Evolutionary conservation across 2,329 filamentous ascomycete genomes (phyloP).

Genomic region (Sphaerulina vaccinii): DNA sequence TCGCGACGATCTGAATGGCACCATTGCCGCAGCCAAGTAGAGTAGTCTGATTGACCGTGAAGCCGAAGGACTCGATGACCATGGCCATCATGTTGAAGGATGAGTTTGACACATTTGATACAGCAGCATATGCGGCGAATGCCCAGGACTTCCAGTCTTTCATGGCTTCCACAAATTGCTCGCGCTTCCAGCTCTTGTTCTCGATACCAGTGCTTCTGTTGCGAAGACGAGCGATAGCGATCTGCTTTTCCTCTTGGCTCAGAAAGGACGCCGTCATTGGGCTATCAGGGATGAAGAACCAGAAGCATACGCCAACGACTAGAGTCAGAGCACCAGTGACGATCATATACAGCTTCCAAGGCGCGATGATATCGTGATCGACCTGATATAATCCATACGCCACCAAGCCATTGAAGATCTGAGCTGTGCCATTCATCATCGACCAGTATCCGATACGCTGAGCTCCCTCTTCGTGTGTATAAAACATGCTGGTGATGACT

Average conservation of each 20-base stretch:
- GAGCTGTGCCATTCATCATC: constrained; percentile 17
- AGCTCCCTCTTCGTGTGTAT: constrained; percentile 55
- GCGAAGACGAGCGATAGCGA: constrained; percentile 42
- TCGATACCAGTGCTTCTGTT: constrained; percentile 51
- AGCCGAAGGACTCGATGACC: constrained; percentile 20
- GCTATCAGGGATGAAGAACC: constrained; percentile 41
- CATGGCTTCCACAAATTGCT: constrained; percentile 48
- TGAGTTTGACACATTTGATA: constrained; percentile 18
- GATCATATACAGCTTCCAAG: constrained; percentile 56
- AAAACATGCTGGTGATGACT: constrained; percentile 51
- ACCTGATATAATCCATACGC: constrained; percentile 51
- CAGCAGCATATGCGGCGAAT: constrained; percentile 16
- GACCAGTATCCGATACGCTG: constrained; percentile 15
- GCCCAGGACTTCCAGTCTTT: constrained; percentile 44
- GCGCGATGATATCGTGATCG: constrained; percentile 58
- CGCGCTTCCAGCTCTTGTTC: constrained; percentile 49
- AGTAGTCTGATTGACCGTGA: constrained; percentile 17
- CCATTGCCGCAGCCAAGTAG: constrained; percentile 13
- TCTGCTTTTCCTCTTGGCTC: constrained; percentile 24
- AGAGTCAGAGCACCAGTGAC: constrained; percentile 46
- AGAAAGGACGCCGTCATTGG: constrained; percentile 36
- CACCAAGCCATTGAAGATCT: constrained; percentile 16
- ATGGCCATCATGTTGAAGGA: constrained; percentile 17
- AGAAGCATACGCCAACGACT: constrained; percentile 37
- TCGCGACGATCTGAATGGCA: constrained; percentile 15